Evolutionary conservation across 148 eudicot genomes (phyloP), one percentile per base, ranked within the genome.

Genomic region (Nyssa sinensis): DNA sequence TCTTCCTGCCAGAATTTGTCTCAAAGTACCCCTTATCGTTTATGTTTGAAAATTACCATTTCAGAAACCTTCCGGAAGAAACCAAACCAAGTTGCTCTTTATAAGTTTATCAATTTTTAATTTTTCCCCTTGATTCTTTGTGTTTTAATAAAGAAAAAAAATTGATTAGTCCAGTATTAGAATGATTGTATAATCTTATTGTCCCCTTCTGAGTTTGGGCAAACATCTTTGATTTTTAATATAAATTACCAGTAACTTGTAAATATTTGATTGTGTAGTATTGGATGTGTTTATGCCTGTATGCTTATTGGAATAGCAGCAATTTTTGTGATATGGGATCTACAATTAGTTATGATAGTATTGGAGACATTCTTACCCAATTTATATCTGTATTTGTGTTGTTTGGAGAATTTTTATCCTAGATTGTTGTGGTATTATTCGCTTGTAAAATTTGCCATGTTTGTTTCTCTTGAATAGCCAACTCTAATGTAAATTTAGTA

Each of bases 101-200:
- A 9, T 21, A 23, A 19, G n/a, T n/a, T n/a, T n/a, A n/a, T n/a
- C n/a, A n/a, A n/a, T n/a, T n/a, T n/a, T n/a, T n/a, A n/a, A n/a
- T n/a, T 39, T 62, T 72, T 41, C 23, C 4, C n/a, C 72, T n/a
- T n/a, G n/a, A n/a, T n/a, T n/a, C n/a, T n/a, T n/a, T n/a, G n/a
- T n/a, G n/a, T n/a, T n/a, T 58, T 37, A 75, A 75, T 35, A 66
- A 58, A 75, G 27, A 53, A 29, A 35, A n/a, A n/a, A 51, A 57
- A 53, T 25, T 13, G 66, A 9, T 64, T 31, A n/a, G 21, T 37
- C 37, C 21, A 37, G 25, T 53, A n/a, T 19, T 16, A 32, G n/a
- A n/a, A 19, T n/a, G 62, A 70, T 70, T 5, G 44, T 69, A 51
- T 33, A 55, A 12, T 6, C 11, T 31, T n/a, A n/a, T 27, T 19